These are phyloP conservation scores for Citrullus amarus DNA, from an alignment of 306 rosid genomes.

Conservation along the genomic window DNA sequence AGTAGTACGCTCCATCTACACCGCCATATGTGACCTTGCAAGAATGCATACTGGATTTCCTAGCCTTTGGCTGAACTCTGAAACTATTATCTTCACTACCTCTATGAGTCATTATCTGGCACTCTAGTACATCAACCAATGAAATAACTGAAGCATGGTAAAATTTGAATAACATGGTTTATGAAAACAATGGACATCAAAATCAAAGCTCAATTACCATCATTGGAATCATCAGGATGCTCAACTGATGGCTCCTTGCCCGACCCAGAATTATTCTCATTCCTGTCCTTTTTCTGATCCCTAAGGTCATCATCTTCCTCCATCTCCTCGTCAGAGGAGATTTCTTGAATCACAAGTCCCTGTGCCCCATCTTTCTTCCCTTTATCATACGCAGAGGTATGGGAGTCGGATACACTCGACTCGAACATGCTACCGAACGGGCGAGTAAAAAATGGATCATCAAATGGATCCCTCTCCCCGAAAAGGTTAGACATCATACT, in stretches of 20 bases:
- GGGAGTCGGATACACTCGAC: constrained; percentile 19
- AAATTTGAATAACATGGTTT: neutral
- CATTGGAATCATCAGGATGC: constrained; percentile 53
- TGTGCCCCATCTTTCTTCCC: constrained; percentile 22
- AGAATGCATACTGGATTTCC: constrained; percentile 27
- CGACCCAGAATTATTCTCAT: constrained; percentile 12
- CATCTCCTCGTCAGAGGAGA: constrained; percentile 49
- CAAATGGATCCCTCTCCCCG: constrained; percentile 66
- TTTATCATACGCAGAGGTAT: constrained; percentile 11
- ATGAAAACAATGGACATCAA: neutral
- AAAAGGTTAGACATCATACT: constrained; percentile 38
- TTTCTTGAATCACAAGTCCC: constrained; percentile 51
- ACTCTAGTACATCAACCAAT: constrained; percentile 16
- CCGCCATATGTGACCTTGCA: constrained; percentile 80
- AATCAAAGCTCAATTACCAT: constrained; percentile 30
- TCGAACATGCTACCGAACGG: constrained; percentile 33
- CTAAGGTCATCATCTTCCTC: constrained; percentile 14
- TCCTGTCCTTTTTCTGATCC: constrained; percentile 13
- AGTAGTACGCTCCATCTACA: constrained; percentile 70
- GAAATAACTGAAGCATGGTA: constrained; percentile 3
- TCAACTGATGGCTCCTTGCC: constrained; percentile 55
- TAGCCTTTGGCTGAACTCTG: constrained; percentile 15
- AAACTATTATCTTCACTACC: constrained; percentile 10
- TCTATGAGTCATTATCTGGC: constrained; percentile 12
- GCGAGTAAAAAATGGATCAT: constrained; percentile 63